Evolutionary conservation across 768 basidiomycete species (phyloP), one percentile per base, ranked within the genome.

Genomic region (Amanita muscaria): DNA sequence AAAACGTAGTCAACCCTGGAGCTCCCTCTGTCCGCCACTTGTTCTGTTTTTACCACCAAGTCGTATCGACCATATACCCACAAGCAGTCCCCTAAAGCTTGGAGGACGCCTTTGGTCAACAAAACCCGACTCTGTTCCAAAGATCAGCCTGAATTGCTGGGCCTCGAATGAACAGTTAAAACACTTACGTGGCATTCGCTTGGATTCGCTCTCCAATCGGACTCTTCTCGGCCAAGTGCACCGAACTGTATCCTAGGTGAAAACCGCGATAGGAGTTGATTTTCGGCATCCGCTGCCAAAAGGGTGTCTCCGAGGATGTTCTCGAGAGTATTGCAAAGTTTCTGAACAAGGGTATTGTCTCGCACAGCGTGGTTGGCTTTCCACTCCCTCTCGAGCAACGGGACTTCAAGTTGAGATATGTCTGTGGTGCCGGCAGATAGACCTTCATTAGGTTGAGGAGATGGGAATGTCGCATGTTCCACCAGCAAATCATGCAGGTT

Each of bases 1-100:
- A 29, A 37, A 47, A 50, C 42, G 41, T 47, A 52, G 46, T 52
- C 51, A 33, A 52, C 51, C 38, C 38, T 51, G 18, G 51, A 51
- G 34, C 39, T 34, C 10, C 45, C 42, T 37, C 43, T 33, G 33
- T 53, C 40, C 33, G 32, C 47, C 49, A 34, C 2, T 38, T 44
- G 15, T 48, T 53, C 49, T 44, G 9, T 42, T 34, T 25, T 32
- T 24, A 40, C 42, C 31, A 8, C 14, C 29, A 45, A 53, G 37
- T 34, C 33, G 33, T 34, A 34, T 23, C 25, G 25, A 40, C 24
- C 23, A 47, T 47, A 42, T 34, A 29, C 19, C 45, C 45, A 5
- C 45, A 50, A 41, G 27, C 37, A 50, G 19, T 32, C 22, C 23
- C 37, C 8, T 42, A 38, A 44, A 33, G 49, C 49, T 11, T 22